phyloP scores from a whole-genome alignment of 257 asterid genomes.

The Lycium ferocissimum region DNA sequence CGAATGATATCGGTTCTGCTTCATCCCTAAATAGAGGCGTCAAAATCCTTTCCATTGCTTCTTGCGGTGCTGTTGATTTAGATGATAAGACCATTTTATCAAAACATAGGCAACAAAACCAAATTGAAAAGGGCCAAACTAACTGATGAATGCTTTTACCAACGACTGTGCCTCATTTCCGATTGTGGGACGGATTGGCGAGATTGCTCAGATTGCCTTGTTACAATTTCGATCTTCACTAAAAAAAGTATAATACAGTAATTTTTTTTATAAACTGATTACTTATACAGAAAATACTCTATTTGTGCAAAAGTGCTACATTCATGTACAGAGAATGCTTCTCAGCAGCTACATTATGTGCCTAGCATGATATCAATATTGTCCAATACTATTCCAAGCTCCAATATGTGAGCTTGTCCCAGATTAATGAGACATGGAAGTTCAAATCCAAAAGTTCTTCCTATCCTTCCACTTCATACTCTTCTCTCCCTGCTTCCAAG shows the following conservation, averaged over 20 bases:
- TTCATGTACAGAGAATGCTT: neutral
- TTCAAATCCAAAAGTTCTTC: neutral
- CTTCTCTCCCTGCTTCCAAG: too few relatives aligned
- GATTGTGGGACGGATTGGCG: too few relatives aligned
- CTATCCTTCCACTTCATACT: neutral
- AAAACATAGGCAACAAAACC: too few relatives aligned
- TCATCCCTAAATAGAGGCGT: neutral
- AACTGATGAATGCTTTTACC: too few relatives aligned
- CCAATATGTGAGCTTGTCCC: neutral
- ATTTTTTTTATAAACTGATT: neutral
- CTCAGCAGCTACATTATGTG: slow-evolving; percentile 1
- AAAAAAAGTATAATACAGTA: neutral
- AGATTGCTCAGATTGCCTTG: neutral
- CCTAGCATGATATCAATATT: neutral
- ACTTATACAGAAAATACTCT: neutral
- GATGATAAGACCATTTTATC: too few relatives aligned
- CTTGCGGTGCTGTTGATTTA: neutral
- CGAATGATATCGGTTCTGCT: neutral
- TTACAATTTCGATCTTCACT: neutral
- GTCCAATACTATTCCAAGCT: neutral
- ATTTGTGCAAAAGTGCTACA: neutral
- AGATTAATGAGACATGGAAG: neutral
- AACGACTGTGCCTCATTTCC: neutral
- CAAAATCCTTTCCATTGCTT: neutral
- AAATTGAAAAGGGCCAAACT: too few relatives aligned